Evolutionary conservation across 2,329 filamentous ascomycete genomes (phyloP).

Genomic region (Cytospora piceicola): DNA sequence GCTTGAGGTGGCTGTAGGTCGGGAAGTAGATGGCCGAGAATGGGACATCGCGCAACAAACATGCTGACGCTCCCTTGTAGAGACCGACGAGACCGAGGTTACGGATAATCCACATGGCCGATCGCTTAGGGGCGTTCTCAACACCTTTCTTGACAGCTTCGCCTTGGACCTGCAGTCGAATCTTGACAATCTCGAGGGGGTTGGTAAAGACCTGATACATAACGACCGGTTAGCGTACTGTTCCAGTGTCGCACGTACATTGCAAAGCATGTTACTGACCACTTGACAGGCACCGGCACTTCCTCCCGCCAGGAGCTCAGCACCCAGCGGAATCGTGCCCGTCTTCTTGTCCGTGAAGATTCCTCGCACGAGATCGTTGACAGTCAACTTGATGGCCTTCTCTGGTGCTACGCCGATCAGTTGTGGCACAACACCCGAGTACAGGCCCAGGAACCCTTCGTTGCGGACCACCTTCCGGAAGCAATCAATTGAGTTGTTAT

Average conservation of each 20-base stretch:
- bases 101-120: slow-evolving; percentile 95
- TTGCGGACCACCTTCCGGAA: slow-evolving; percentile 91
- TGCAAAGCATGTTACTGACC: slow-evolving; percentile 61
- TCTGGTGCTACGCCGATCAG: slow-evolving; percentile 97
- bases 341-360: slow-evolving; percentile 74
- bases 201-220: slow-evolving; percentile 83
- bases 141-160: slow-evolving; percentile 83
- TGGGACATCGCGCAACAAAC: slow-evolving; percentile 91
- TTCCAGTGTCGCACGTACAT: background rate
- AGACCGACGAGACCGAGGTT: slow-evolving; percentile 92
- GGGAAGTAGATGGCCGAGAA: slow-evolving; percentile 99
- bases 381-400: slow-evolving; percentile 98
- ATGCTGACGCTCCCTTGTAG: slow-evolving; percentile 96
- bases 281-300: slow-evolving; percentile 93
- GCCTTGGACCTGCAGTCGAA: slow-evolving; percentile 94
- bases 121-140: slow-evolving; percentile 81
- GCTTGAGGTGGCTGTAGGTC: slow-evolving; percentile 92
- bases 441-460: slow-evolving; percentile 86
- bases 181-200: slow-evolving; percentile 98
- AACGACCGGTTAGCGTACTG: slow-evolving; percentile 17
- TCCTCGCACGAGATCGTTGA: slow-evolving; percentile 89
- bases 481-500: slow-evolving; percentile 97
- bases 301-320: slow-evolving; percentile 87
- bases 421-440: slow-evolving; percentile 93
- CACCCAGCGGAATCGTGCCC: slow-evolving; percentile 69